Conservation (phyloP, 2,329 filamentous ascomycete genomes). For the Fusarium aywerte region DNA sequence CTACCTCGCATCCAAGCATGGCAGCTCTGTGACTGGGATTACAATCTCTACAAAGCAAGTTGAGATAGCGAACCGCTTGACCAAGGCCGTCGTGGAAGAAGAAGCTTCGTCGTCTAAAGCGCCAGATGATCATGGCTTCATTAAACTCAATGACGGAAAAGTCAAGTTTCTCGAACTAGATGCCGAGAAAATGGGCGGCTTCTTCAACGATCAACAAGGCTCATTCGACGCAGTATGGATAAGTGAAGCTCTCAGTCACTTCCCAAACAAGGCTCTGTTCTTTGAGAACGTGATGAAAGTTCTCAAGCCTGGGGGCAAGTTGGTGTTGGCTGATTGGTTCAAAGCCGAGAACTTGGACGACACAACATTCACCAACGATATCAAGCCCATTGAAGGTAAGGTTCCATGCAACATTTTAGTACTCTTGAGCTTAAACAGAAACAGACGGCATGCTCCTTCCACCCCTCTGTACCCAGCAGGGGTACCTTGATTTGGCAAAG, state of each 20-base stretch:
- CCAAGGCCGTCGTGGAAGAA: constrained; percentile 46
- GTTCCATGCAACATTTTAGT: not conserved
- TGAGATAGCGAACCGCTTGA: constrained; percentile 65
- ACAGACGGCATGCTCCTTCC: constrained; percentile 70
- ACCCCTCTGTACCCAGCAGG: constrained; percentile 63
- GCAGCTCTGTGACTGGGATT: constrained; percentile 66
- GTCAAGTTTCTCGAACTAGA: constrained; percentile 69
- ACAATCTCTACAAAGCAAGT: constrained; percentile 70
- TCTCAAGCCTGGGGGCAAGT: constrained; percentile 60
- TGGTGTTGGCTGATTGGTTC: constrained; percentile 72
- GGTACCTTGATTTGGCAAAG: constrained; percentile 63
- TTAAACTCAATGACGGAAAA: constrained; percentile 56
- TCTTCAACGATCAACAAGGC: constrained; percentile 55
- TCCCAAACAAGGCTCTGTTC: constrained; percentile 68
- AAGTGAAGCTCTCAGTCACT: constrained; percentile 69
- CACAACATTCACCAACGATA: constrained; percentile 60
- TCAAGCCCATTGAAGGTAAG: constrained; percentile 67
- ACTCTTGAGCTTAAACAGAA: not conserved
- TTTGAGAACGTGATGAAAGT: constrained; percentile 63
- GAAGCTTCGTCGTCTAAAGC: constrained; percentile 29
- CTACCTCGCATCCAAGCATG: constrained; percentile 62
- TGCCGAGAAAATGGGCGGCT: constrained; percentile 68
- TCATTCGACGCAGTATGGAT: constrained; percentile 70
- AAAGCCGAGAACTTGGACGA: constrained; percentile 60
- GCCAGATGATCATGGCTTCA: constrained; percentile 50